phyloP scores from a whole-genome alignment of 176 grass and related monocot genomes.

The Rhipidocladum racemiflorum region DNA sequence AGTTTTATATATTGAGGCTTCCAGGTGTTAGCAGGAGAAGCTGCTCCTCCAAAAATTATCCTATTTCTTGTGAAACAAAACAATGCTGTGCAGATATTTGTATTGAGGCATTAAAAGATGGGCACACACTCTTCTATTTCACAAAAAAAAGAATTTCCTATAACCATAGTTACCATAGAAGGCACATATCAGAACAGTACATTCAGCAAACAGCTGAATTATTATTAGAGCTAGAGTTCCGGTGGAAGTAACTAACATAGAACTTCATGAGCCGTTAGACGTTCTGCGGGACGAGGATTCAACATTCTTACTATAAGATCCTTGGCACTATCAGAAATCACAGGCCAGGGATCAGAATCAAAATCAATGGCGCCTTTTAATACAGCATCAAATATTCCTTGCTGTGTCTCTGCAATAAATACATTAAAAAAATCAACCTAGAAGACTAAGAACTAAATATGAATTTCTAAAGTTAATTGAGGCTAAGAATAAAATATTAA shows the following conservation, averaged over 20 bases:
- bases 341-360: slow-evolving; percentile 61
- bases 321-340: slow-evolving; percentile 62
- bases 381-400: slow-evolving; percentile 73
- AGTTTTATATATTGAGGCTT: background rate
- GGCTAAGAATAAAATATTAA: background rate
- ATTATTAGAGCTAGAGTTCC: background rate
- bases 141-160: background rate
- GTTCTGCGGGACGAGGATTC: slow-evolving; percentile 45
- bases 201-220: slow-evolving; percentile 5
- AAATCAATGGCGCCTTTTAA: slow-evolving; percentile 65
- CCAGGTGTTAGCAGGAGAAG: background rate
- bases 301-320: slow-evolving; percentile 63
- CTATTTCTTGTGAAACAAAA: background rate
- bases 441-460: background rate
- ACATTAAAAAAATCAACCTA: slow-evolving; percentile 22
- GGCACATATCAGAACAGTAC: background rate
- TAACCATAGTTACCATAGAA: background rate
- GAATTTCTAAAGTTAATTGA: background rate
- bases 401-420: slow-evolving; percentile 51
- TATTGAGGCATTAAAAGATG: background rate
- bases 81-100: background rate
- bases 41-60: background rate
- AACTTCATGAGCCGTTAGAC: slow-evolving; percentile 57
- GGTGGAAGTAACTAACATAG: slow-evolving; percentile 51
- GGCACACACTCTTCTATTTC: background rate